Conservation (phyloP, 2,329 filamentous ascomycete species). For the Paecilomyces sp. region DNA sequence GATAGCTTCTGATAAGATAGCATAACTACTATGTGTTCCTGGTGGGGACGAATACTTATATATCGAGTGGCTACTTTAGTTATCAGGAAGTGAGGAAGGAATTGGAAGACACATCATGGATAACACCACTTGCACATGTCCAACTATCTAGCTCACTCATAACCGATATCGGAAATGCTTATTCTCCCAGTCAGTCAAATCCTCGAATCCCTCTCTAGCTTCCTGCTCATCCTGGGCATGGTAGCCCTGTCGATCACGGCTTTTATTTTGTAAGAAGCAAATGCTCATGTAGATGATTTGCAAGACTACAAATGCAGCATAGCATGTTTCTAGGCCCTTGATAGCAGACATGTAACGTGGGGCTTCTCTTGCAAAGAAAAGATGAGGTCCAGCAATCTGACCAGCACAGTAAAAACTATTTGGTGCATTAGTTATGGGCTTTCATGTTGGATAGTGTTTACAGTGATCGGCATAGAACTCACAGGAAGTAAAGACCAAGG, state of each 20-base stretch:
- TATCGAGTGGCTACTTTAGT: too few relatives aligned
- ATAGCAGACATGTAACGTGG: slow-evolving; percentile 40
- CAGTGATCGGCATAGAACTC: background rate
- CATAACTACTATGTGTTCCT: background rate
- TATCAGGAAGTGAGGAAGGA: too few relatives aligned
- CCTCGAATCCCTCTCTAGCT: slow-evolving; percentile 4
- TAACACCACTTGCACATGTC: background rate
- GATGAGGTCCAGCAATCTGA: slow-evolving; percentile 43
- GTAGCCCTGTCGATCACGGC: background rate
- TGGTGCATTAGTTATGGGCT: background rate
- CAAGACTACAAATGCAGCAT: slow-evolving; percentile 35
- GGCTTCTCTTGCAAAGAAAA: slow-evolving; percentile 39
- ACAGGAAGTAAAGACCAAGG: slow-evolving; percentile 38
- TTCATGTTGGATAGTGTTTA: too few relatives aligned
- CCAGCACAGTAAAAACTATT: slow-evolving; percentile 39
- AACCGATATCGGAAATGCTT: slow-evolving; percentile 5
- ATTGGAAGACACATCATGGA: too few relatives aligned
- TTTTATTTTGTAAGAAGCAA: slow-evolving; percentile 16
- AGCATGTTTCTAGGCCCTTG: slow-evolving; percentile 37
- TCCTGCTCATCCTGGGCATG: background rate
- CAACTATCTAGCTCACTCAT: background rate
- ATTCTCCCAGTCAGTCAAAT: slow-evolving; percentile 5
- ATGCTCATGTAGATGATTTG: slow-evolving; percentile 17
- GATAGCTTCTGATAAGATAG: background rate
- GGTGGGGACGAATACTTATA: background rate